These are phyloP conservation scores for Tetraselmis striata DNA, from an alignment of 139 green algal genomes.

Conservation along the genomic window DNA sequence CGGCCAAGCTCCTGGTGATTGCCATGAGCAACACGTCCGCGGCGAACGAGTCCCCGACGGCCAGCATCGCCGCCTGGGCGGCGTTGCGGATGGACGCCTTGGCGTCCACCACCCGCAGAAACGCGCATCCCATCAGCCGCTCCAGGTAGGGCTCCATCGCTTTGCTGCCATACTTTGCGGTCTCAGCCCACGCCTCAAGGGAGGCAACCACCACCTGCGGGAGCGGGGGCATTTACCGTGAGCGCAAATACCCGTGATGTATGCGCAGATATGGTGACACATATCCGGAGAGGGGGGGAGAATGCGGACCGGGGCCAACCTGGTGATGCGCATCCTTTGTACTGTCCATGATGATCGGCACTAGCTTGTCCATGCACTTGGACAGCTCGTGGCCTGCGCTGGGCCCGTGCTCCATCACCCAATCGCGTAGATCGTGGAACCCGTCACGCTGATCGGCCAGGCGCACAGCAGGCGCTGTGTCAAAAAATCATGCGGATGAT, in stretches of 20 bases:
- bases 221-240: no score
- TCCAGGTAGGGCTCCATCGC: constrained; percentile 45
- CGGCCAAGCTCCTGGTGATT: constrained; percentile 35
- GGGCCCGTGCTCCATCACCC: background rate
- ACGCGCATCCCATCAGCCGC: constrained; percentile 44
- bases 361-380: background rate
- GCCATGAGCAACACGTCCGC: constrained; percentile 37
- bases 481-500: no score
- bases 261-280: no score
- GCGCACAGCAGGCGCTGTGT: no score
- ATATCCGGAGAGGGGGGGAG: no score
- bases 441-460: background rate
- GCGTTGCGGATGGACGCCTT: constrained; percentile 40
- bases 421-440: background rate
- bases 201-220: constrained; percentile 23
- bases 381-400: background rate
- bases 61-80: constrained; percentile 26
- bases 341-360: background rate
- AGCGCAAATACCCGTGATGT: no score
- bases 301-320: no score
- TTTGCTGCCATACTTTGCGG: background rate
- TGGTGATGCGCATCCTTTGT: background rate
- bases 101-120: constrained; percentile 38
- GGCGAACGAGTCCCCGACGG: constrained; percentile 3
- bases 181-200: constrained; percentile 14